Base-by-base conservation (phyloP, 345 rosid genomes). In the Geranium brycei region DNA sequence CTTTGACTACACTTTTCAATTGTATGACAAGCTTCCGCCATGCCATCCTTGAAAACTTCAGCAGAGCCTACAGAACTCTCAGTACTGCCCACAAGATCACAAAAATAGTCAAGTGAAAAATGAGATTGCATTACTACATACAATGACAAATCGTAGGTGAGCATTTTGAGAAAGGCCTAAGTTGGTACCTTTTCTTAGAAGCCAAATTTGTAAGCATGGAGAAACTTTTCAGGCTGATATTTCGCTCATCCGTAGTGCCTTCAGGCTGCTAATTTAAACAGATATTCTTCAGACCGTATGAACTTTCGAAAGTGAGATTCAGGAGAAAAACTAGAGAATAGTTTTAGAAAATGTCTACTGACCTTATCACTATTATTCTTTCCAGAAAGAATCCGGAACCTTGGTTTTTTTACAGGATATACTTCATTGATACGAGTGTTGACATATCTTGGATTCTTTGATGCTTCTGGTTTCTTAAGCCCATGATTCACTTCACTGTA, bases 361-460 rank as follows among this genome's bases (percentile, higher is more conserved):
- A 93, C 97, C 96, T 91, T 81, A 12, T 73, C 68, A 72, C 72
- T 68, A 72, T 72, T 84, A 61, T 79, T 97, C 77, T 91, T 93
- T 65, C 66, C 78, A 19, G 82, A 66, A 51, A 63, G 69, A 75
- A 78, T 64, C 78, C 78, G 76, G 64, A 80, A 74, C 79, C 87
- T 83, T 59, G 87, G 73, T 68, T 93, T 93, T 78, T 85, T 88
- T 55, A 78, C 88, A 64, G 95, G 91, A 71, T 77, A 93, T 7
- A 88, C 78, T 69, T 83, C 91, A 79, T 84, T 73, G 80, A 91
- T 77, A 59, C 87, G 91, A 51, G 77, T 85, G 67, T 84, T 87
- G 31, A 82, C 79, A 61, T 86, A 89, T 77, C 79, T 83, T 13
- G 95, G 85, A 74, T 73, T 78, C 68, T 78, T 83, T 17, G 64